Conservation (phyloP, 306 rosid genomes). For the Chamaecrista fasciculata region DNA sequence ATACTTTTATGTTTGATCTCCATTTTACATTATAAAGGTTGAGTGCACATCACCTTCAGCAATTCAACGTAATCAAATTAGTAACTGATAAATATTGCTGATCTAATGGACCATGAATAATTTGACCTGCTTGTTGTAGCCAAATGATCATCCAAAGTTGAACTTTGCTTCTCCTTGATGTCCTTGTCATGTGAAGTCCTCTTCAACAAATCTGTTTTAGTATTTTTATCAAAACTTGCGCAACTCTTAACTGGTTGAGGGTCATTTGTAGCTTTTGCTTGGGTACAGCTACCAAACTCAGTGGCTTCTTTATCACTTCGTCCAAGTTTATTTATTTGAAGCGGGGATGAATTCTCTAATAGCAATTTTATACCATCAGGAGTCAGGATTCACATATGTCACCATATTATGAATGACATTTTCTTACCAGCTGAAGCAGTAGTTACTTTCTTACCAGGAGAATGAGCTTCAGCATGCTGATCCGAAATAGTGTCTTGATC, state of each 20-base stretch:
- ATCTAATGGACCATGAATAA: conserved; percentile 18
- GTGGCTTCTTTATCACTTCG: conserved; percentile 37
- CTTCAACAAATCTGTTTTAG: conserved; percentile 29
- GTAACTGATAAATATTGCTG: background rate
- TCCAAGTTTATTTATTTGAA: conserved; percentile 32
- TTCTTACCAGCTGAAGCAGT: conserved; percentile 33
- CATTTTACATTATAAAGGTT: conserved; percentile 23
- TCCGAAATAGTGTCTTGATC: conserved; percentile 34
- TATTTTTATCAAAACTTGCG: conserved; percentile 39
- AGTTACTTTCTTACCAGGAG: conserved; percentile 29
- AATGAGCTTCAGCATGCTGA: conserved; percentile 31
- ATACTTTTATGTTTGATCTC: background rate
- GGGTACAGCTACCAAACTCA: conserved; percentile 36
- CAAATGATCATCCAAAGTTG: conserved; percentile 37
- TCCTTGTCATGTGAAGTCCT: conserved; percentile 35
- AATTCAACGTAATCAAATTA: conserved; percentile 28
- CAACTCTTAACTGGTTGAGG: conserved; percentile 36
- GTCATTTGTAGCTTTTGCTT: conserved; percentile 28
- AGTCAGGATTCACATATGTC: conserved; percentile 28
- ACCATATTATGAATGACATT: conserved; percentile 33
- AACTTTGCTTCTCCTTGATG: conserved; percentile 36
- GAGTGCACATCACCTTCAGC: conserved; percentile 3
- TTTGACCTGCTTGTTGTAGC: conserved; percentile 49
- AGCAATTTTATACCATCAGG: conserved; percentile 34
- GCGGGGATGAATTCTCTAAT: conserved; percentile 38